Evolutionary conservation across 2,329 filamentous ascomycete genomes (phyloP).

Genomic region (Exophiala sp.): DNA sequence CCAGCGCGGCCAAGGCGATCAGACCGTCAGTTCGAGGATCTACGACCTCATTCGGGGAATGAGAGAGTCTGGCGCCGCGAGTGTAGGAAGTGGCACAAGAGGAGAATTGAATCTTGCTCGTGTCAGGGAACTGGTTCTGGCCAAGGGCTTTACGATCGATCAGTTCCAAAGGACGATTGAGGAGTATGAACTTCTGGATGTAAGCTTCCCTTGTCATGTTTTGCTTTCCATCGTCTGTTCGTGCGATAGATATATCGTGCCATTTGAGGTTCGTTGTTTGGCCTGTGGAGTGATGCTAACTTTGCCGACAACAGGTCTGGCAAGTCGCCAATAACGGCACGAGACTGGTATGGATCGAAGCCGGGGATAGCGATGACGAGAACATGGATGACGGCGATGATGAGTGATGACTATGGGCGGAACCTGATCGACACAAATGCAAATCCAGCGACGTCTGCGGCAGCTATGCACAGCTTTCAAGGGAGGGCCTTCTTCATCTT

Average conservation of each 20-base stretch:
- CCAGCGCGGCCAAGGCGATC: slow-evolving; percentile 54
- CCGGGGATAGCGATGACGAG: slow-evolving; percentile 43
- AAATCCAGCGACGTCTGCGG: no score
- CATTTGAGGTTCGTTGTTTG: no score
- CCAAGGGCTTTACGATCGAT: slow-evolving; percentile 93
- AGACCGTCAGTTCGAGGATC: slow-evolving; percentile 81
- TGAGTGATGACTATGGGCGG: slow-evolving; percentile 5
- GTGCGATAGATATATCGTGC: no score
- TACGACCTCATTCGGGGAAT: slow-evolving; percentile 90
- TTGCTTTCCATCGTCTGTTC: not conserved
- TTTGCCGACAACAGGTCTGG: slow-evolving; percentile 55
- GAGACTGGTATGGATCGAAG: slow-evolving; percentile 64
- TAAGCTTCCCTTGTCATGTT: slow-evolving; percentile 51
- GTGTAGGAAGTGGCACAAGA: slow-evolving; percentile 61
- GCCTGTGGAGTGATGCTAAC: no score
- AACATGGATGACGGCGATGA: slow-evolving; percentile 18
- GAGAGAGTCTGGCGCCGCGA: slow-evolving; percentile 73
- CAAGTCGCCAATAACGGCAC: slow-evolving; percentile 67
- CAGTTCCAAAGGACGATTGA: slow-evolving; percentile 82
- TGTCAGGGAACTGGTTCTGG: slow-evolving; percentile 84
- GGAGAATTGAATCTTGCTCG: slow-evolving; percentile 79
- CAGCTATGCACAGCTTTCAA: no score
- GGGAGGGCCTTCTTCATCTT: no score
- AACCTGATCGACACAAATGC: no score
- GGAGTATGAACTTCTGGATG: slow-evolving; percentile 81